A percentile compares a stretch with the other conserved stretches of the same genome.
These are phyloP conservation scores for Pestalotiopsis sp. DNA, from an alignment of 2,329 filamentous ascomycete genomes.

Conservation along the genomic window DNA sequence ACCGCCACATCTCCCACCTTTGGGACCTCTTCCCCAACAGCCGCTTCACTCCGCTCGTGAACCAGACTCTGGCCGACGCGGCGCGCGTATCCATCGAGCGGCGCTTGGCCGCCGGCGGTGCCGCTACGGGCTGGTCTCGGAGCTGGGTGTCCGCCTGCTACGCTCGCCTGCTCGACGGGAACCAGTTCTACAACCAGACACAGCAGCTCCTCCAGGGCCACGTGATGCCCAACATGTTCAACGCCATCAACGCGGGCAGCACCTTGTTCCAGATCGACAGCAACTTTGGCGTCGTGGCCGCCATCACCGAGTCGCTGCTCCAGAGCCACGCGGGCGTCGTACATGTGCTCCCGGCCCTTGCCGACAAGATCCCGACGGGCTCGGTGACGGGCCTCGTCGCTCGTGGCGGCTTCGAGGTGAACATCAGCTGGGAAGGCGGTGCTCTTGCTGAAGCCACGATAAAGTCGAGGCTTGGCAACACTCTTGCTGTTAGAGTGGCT, in stretches of 20 bases:
- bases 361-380: constrained; percentile 3
- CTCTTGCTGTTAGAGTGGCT: neutral
- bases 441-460: neutral
- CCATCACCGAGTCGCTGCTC: constrained; percentile 46
- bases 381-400: constrained; percentile 13
- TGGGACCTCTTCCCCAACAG: constrained; percentile 45
- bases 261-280: constrained; percentile 50
- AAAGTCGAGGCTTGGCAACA: constrained; percentile 3
- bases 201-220: constrained; percentile 3
- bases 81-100: constrained; percentile 2
- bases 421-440: constrained; percentile 12
- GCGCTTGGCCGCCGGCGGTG: constrained; percentile 38
- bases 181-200: constrained; percentile 6
- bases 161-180: constrained; percentile 13
- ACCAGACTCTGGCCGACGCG: constrained; percentile 23
- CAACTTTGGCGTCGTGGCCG: constrained; percentile 49
- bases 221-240: constrained; percentile 10
- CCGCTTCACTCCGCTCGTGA: constrained; percentile 36
- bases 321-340: constrained; percentile 31
- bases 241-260: constrained; percentile 36
- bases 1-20: constrained; percentile 47
- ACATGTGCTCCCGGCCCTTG: constrained; percentile 17
- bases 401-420: constrained; percentile 18
- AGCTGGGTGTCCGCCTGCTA: constrained; percentile 47
- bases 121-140: constrained; percentile 50